Evolutionary conservation across 1,284 basidiomycete genomes (phyloP), one percentile per base, ranked within the genome.

Genomic region (Ustilago esculenta): DNA sequence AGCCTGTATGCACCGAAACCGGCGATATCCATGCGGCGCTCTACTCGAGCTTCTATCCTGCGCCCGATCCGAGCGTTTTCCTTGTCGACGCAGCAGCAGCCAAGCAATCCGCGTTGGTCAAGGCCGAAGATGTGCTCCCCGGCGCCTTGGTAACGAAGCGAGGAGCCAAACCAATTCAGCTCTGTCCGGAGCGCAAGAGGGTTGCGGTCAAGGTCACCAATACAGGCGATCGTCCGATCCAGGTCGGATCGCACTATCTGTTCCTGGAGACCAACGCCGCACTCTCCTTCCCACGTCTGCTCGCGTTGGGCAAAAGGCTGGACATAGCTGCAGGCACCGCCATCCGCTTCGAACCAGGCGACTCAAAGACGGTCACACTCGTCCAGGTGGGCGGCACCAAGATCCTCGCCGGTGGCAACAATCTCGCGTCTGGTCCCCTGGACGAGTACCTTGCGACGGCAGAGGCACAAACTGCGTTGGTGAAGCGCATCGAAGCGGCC

Each of bases 321-420:
- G 93, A 98, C 81, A 94, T 98, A 46, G 85, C 94, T 0, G 90
- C 96, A 0, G 95, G 93, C 7, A 98, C 94, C 0, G 94, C 96
- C 1, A 91, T 97, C 5, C 89, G 96, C 17, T 98, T 98, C 81
- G 96, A 99, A 81, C 95, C 96, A 0, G 94, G 94, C 8, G 92
- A 96, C 76, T 82, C 84, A 24, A 94, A 93, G 84, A 89, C 90
- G 0, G 91, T 98, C 25, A 87, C 87, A 0, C 87, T 98, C 4
- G 91, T 92, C 53, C 83, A 87, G 20, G 90, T 96, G 37, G 90
- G 87, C 12, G 95, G 94, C 0, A 82, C 83, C 1, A 87, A 88
- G 73, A 82, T 88, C 40, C 87, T 71, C 7, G 68, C 68, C 7
- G 68, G 95, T 4, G 93, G 95, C 0, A 95, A 94, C 79, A 83